These are phyloP conservation scores for Hypomyces rosellus DNA, from an alignment of 2,329 filamentous ascomycete genomes.

Conservation along the genomic window DNA sequence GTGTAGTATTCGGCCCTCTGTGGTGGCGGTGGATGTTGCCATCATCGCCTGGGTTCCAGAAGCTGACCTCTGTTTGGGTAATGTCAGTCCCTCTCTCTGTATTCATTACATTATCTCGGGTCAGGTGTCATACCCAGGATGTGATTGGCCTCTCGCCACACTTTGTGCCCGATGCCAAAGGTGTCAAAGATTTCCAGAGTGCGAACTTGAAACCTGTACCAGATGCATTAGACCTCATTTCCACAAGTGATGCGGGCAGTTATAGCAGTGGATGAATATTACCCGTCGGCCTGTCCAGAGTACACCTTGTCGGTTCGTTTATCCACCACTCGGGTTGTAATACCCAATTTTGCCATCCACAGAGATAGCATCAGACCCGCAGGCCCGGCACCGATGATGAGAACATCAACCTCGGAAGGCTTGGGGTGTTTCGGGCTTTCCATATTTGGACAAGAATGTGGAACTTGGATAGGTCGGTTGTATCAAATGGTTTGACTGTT, in stretches of 20 bases:
- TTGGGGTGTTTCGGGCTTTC: background rate
- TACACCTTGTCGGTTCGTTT: slow-evolving; percentile 35
- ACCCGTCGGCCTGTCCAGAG: slow-evolving; percentile 36
- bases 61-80: slow-evolving; percentile 14
- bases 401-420: slow-evolving; percentile 23
- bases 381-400: slow-evolving; percentile 36
- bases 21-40: slow-evolving; percentile 52
- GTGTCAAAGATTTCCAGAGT: slow-evolving; percentile 69
- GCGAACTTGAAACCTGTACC: slow-evolving; percentile 46
- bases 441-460: background rate
- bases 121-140: slow-evolving; percentile 48
- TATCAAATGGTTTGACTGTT: background rate
- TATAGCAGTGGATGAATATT: slow-evolving; percentile 9
- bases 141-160: slow-evolving; percentile 61
- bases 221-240: no score
- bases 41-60: slow-evolving; percentile 55
- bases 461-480: background rate
- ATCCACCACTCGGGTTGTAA: slow-evolving; percentile 37
- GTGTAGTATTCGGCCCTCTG: slow-evolving; percentile 56
- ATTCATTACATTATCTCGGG: no score
- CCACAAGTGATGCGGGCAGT: no score
- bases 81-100: no score
- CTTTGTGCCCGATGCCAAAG: slow-evolving; percentile 59
- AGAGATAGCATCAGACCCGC: slow-evolving; percentile 36
- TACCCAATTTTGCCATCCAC: slow-evolving; percentile 36